Evolutionary conservation across 129 eudicot genomes (phyloP), one percentile per base, ranked within the genome.

Genomic region (Pseudognaphalium luteoalbum): DNA sequence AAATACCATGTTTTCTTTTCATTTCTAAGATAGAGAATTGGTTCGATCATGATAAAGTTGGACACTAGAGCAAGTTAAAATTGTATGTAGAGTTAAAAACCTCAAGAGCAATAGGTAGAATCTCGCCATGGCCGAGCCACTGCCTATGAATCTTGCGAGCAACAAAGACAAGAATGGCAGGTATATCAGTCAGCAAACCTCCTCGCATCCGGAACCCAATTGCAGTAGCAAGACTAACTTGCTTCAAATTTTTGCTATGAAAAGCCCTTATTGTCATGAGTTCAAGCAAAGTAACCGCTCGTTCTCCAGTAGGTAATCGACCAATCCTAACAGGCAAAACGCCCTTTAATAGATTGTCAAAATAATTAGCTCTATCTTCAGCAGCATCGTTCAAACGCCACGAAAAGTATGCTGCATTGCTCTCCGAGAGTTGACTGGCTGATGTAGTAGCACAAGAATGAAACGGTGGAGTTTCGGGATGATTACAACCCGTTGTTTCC

Each of bases 141-240:
- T 89, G 85, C 66, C 87, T 80, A 52, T 89, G 89, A 80, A 91
- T 83, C 82, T 91, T 91, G 33, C 90, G 82, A 75, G 92, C 92
- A 66, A 91, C 97, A 83, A 91, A 91, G 71, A 91, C 97, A 64
- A 91, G 91, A 78, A 91, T 91, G 75, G 94, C 94, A 32, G 97
- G 97, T 82, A 88, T 85, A 76, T 86, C 87, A 9, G 97, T 91
- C 74, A 91, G 64, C 70, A 78, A 72, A 47, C 97, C 97, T 50
- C 76, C 83, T 60, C 86, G 75, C 35, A 91, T 91, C 37, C 94
- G 78, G 67, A 91, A 88, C 15, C 97, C 97, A 58, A 88, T 82
- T 58, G 97, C 97, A 8, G 97, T 88, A 41, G 91, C 97, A 71
- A 91, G 97, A 80, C 97, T 91, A 76, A 76, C 86, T 32, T 83